These are phyloP conservation scores for Aspergillus ellipticus DNA, from an alignment of 495 filamentous ascomycete species.

Conservation along the genomic window DNA sequence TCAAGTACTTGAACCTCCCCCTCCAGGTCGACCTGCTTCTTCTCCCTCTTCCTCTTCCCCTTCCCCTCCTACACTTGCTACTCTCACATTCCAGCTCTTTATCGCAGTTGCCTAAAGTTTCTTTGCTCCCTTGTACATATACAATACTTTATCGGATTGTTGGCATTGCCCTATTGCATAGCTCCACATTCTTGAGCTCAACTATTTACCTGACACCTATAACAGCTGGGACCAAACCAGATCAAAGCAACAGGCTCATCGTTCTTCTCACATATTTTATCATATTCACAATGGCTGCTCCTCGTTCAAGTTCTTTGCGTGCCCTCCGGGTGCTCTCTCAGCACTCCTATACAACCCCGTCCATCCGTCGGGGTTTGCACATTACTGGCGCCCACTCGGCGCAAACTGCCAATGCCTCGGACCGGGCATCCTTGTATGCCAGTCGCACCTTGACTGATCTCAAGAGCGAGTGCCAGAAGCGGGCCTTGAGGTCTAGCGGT, in stretches of 20 bases:
- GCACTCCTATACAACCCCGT: slow-evolving; percentile 33
- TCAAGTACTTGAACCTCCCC: slow-evolving; percentile 20
- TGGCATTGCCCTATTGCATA: slow-evolving; percentile 9
- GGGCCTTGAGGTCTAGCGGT: slow-evolving; percentile 30
- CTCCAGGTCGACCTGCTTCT: slow-evolving; percentile 1
- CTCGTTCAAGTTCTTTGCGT: slow-evolving; percentile 47
- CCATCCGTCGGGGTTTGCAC: slow-evolving; percentile 47
- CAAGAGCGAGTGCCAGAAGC: slow-evolving; percentile 37
- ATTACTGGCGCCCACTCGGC: slow-evolving; percentile 53
- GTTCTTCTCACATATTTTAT: slow-evolving; percentile 2
- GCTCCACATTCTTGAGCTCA: slow-evolving; percentile 14
- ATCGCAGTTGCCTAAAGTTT: not conserved
- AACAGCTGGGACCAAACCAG: slow-evolving; percentile 3
- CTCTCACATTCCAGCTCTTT: not conserved
- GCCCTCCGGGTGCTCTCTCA: slow-evolving; percentile 45
- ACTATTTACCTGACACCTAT: slow-evolving; percentile 10
- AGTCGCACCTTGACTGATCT: slow-evolving; percentile 37
- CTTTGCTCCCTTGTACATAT: not conserved
- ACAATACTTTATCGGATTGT: slow-evolving; percentile 1
- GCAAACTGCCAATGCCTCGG: slow-evolving; percentile 33
- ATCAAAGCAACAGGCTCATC: not conserved
- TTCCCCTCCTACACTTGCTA: slow-evolving; percentile 8
- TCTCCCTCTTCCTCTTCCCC: slow-evolving; percentile 5
- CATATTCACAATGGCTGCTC: slow-evolving; percentile 43
- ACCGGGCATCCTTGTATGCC: slow-evolving; percentile 34